A percentile compares a stretch with the other conserved stretches of the same genome.
Conservation (phyloP, 257 asterid species). For the Pogostemon cablin region DNA sequence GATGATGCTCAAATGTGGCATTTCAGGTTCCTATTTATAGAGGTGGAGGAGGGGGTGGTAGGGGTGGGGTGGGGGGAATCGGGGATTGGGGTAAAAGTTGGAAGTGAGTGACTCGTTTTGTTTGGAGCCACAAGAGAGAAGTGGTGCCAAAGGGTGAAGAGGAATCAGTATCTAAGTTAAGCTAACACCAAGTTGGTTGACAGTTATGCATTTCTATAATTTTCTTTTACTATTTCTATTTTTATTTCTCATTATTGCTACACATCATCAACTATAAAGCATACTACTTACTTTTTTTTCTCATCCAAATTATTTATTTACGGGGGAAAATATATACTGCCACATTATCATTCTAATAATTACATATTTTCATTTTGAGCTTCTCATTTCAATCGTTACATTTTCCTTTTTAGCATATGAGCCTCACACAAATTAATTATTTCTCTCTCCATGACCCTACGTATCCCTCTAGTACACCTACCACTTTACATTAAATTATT, state of each 20-base stretch:
- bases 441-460: too few species aligned
- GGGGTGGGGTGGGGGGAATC: background rate
- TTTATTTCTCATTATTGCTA: background rate
- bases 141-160: background rate
- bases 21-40: slow-evolving; percentile 28
- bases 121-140: slow-evolving; percentile 27
- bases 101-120: slow-evolving; percentile 24
- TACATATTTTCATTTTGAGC: too few species aligned
- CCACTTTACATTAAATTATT: too few species aligned
- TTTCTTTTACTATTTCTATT: background rate
- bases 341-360: too few species aligned
- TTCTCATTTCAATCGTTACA: too few species aligned
- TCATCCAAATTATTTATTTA: too few species aligned
- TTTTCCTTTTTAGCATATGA: too few species aligned
- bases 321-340: too few species aligned
- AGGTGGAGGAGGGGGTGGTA: background rate
- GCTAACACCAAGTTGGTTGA: background rate
- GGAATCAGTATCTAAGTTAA: slow-evolving; percentile 19
- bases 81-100: background rate
- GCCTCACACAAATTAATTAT: too few species aligned
- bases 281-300: too few species aligned
- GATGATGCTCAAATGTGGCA: slow-evolving; percentile 20
- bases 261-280: background rate
- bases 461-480: too few species aligned
- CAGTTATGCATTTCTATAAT: background rate